Conservation (phyloP, 2,329 filamentous ascomycete species). For the Ceratocystis huliohia region DNA sequence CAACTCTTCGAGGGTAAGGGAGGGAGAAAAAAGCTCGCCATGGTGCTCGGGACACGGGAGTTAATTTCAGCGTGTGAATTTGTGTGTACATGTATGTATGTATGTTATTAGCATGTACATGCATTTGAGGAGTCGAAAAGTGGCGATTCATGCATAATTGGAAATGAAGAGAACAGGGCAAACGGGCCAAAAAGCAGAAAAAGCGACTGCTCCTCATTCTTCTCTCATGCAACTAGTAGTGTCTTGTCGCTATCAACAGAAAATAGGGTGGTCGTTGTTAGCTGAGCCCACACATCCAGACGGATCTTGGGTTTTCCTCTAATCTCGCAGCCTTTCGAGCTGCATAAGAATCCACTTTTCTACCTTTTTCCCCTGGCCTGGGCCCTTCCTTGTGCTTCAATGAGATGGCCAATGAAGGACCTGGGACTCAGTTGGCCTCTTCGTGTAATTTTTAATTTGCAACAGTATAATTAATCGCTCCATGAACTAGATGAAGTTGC, state of each 20-base stretch:
- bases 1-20: background rate
- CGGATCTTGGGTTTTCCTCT: constrained; percentile 6
- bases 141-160: background rate
- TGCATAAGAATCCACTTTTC: constrained; percentile 8
- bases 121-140: background rate
- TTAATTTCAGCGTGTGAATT: background rate
- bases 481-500: too few relatives aligned
- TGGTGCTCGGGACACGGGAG: background rate
- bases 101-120: background rate
- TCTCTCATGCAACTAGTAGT: background rate
- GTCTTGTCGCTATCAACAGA: too few relatives aligned
- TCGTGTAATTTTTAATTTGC: background rate
- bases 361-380: constrained; percentile 7
- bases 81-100: background rate
- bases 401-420: background rate
- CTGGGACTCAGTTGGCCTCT: background rate
- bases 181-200: background rate
- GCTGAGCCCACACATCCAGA: constrained; percentile 4
- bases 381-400: background rate
- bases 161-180: constrained; percentile 3
- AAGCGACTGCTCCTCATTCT: background rate
- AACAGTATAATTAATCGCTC: background rate
- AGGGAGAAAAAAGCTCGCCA: background rate
- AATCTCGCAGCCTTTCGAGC: constrained; percentile 14
- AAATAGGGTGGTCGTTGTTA: background rate